Conservation (phyloP, 1,284 basidiomycete species). For the Ganoderma meredithae region DNA sequence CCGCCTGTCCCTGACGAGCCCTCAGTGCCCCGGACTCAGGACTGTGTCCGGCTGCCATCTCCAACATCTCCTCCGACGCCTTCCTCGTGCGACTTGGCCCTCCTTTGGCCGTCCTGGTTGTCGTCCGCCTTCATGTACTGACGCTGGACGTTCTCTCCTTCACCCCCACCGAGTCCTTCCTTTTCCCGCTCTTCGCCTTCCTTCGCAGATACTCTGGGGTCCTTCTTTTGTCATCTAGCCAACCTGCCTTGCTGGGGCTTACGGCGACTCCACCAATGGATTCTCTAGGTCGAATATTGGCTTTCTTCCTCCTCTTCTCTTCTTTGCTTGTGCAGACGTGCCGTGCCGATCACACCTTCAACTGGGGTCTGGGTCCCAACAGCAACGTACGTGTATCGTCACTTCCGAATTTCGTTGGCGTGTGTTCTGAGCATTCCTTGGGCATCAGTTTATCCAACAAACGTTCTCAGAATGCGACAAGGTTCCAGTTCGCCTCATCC, state of each 20-base stretch:
- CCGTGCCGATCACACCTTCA: slow-evolving; percentile 32
- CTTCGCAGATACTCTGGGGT: slow-evolving; percentile 6
- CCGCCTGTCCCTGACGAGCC: slow-evolving; percentile 25
- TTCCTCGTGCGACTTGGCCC: slow-evolving; percentile 25
- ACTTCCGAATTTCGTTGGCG: not conserved
- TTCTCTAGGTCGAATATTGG: slow-evolving; percentile 31
- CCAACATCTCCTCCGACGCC: slow-evolving; percentile 9
- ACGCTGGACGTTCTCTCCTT: slow-evolving; percentile 34
- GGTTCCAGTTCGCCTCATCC: slow-evolving; percentile 27
- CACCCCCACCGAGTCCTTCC: slow-evolving; percentile 6
- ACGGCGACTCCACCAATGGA: slow-evolving; percentile 24
- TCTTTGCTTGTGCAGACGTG: slow-evolving; percentile 20
- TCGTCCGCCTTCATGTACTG: slow-evolving; percentile 36
- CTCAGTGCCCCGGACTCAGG: slow-evolving; percentile 7
- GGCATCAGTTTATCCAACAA: slow-evolving; percentile 26
- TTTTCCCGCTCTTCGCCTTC: slow-evolving; percentile 8
- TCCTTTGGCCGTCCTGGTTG: slow-evolving; percentile 21
- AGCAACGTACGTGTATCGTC: slow-evolving; percentile 26
- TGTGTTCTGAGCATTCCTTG: not conserved
- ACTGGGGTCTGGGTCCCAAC: slow-evolving; percentile 35
- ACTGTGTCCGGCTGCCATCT: slow-evolving; percentile 5
- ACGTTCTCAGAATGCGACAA: slow-evolving; percentile 35
- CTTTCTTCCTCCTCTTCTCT: slow-evolving; percentile 19
- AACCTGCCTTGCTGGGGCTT: slow-evolving; percentile 20
- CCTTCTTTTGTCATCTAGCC: slow-evolving; percentile 10